Conservation (phyloP, 75 land plant genomes). For the Sequoiadendron giganteum region DNA sequence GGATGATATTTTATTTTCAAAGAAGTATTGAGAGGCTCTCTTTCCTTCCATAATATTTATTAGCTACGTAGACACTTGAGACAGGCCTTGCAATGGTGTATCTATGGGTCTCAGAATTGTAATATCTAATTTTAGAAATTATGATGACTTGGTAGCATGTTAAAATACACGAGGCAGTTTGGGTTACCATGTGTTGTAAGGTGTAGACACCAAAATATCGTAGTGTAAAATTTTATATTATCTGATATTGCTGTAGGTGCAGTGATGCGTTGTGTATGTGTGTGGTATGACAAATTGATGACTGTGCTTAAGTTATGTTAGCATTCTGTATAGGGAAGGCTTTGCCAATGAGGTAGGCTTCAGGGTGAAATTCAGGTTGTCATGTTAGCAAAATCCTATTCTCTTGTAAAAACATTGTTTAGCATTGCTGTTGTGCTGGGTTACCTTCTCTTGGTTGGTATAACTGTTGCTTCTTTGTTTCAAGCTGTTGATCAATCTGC, state of each 20-base stretch:
- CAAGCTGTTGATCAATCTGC: background rate
- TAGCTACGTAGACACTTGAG: background rate
- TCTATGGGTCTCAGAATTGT: background rate
- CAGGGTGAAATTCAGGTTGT: background rate
- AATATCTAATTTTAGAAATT: too few relatives aligned
- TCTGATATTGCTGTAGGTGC: too few relatives aligned
- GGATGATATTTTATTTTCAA: background rate
- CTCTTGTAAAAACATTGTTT: background rate
- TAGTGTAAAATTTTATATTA: too few relatives aligned
- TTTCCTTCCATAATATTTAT: background rate
- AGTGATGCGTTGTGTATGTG: background rate
- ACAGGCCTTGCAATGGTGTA: background rate
- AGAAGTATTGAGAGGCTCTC: background rate
- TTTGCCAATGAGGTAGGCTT: background rate
- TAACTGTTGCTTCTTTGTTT: background rate
- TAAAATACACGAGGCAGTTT: too few relatives aligned
- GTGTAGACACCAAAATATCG: too few relatives aligned
- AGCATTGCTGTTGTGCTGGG: background rate
- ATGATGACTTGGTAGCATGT: background rate
- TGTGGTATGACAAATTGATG: background rate
- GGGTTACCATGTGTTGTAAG: too few relatives aligned
- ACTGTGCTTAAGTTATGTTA: background rate
- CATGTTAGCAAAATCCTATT: background rate
- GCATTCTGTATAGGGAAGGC: background rate
- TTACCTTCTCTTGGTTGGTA: background rate